A percentile compares a stretch with the other conserved stretches of the same genome.
phyloP scores from a whole-genome alignment of 176 grass and related monocot genomes.

The Pontederia paniculata region DNA sequence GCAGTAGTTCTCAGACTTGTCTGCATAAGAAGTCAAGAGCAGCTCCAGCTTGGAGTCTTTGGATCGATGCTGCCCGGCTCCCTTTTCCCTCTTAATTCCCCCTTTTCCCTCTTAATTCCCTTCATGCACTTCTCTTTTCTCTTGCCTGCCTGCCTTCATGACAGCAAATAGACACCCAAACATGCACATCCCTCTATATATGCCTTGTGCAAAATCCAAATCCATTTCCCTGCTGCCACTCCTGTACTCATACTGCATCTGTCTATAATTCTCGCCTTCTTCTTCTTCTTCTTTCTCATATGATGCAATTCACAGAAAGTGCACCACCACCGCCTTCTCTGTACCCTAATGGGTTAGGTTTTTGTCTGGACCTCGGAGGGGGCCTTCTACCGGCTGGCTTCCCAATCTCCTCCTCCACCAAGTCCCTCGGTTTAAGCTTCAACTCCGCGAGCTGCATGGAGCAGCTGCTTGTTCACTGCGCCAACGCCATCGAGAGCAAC shows the following conservation, averaged over 20 bases:
- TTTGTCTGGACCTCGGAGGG: conserved; percentile 34
- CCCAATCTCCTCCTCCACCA: conserved; percentile 29
- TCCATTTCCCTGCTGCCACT: conserved; percentile 38
- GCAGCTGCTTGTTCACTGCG: conserved; percentile 96
- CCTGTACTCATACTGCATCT: conserved; percentile 27
- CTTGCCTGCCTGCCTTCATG: conserved; percentile 7
- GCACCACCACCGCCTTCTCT: conserved; percentile 39
- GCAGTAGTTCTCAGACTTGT: too few species aligned
- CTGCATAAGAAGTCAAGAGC: too few species aligned
- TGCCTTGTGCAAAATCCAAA: conserved; percentile 93
- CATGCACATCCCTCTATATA: conserved; percentile 87
- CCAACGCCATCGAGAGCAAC: conserved; percentile 88
- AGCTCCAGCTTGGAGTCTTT: too few species aligned
- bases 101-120: too few species aligned
- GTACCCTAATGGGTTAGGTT: conserved; percentile 39
- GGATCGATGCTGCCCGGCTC: too few species aligned
- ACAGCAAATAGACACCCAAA: conserved; percentile 22
- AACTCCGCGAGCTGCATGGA: conserved; percentile 78
- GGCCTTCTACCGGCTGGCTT: conserved; percentile 22
- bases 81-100: too few species aligned
- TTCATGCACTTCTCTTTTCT: background rate
- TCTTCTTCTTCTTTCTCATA: conserved; percentile 26
- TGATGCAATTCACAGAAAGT: conserved; percentile 85
- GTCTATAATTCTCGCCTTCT: conserved; percentile 14
- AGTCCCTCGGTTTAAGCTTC: conserved; percentile 55